These are phyloP conservation scores for Syncephalastrum racemosum DNA, from an alignment of 371 early-diverging fungal species.

Conservation along the genomic window DNA sequence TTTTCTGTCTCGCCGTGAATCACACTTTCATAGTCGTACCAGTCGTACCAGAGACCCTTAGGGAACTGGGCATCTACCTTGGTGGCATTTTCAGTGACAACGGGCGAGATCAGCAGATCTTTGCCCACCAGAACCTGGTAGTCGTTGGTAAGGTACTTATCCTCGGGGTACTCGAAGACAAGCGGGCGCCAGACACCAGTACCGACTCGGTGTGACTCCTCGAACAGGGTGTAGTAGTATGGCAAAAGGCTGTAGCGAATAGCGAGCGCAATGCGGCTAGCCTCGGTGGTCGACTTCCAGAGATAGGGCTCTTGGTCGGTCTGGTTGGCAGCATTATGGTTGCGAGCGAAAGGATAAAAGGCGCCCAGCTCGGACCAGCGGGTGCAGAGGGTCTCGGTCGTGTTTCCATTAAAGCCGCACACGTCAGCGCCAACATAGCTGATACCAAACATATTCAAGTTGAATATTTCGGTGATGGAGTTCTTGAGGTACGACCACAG, in stretches of 20 bases:
- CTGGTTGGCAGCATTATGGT: constrained; percentile 50
- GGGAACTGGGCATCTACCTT: constrained; percentile 58
- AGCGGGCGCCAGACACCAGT: constrained; percentile 47
- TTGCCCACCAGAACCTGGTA: constrained; percentile 37
- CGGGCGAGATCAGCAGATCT: constrained; percentile 62
- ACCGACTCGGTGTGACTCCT: constrained; percentile 48
- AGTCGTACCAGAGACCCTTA: constrained; percentile 56
- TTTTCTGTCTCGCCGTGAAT: constrained; percentile 6
- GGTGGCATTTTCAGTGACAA: constrained; percentile 34
- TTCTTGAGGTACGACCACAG: constrained; percentile 53
- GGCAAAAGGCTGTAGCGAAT: constrained; percentile 68
- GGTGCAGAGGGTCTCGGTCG: constrained; percentile 59
- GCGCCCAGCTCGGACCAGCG: constrained; percentile 75
- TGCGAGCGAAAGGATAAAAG: constrained; percentile 76
- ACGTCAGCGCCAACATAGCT: constrained; percentile 70
- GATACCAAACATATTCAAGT: constrained; percentile 69
- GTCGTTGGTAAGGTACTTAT: constrained; percentile 21
- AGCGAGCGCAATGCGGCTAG: constrained; percentile 48
- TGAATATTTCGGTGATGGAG: constrained; percentile 61
- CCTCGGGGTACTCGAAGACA: constrained; percentile 34
- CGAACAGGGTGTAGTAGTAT: constrained; percentile 66
- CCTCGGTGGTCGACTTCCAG: constrained; percentile 44
- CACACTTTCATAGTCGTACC: constrained; percentile 25
- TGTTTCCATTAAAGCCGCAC: constrained; percentile 65
- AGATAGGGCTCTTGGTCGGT: constrained; percentile 59